Conservation (phyloP, 1,284 basidiomycete species). For the Porogramme epimiltina region DNA sequence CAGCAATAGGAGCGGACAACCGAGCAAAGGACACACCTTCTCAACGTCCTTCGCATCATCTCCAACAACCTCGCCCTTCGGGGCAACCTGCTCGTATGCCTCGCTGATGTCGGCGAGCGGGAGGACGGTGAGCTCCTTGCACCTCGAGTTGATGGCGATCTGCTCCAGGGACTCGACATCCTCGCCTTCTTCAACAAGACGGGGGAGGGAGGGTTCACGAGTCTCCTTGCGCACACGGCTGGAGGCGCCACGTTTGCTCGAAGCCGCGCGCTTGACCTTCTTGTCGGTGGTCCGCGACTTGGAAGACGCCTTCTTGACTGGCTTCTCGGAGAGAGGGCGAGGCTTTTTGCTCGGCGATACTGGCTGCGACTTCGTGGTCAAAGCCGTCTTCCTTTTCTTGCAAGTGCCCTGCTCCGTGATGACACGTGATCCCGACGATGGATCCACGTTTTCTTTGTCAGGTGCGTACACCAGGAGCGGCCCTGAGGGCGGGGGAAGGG, state of each 20-base stretch:
- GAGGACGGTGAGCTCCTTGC: conserved; percentile 64
- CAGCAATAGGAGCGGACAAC: background rate
- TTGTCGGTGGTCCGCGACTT: conserved; percentile 20
- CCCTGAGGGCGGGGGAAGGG: conserved; percentile 25
- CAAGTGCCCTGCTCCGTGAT: conserved; percentile 35
- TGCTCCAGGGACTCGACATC: conserved; percentile 24
- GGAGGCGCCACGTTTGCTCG: conserved; percentile 18
- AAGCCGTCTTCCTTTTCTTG: conserved; percentile 68
- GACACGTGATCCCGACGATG: conserved; percentile 64
- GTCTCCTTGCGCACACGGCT: conserved; percentile 14
- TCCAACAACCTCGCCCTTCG: conserved; percentile 11
- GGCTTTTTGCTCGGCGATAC: conserved; percentile 47
- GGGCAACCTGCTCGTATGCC: conserved; percentile 43
- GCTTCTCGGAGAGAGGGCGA: conserved; percentile 52
- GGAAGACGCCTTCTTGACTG: conserved; percentile 18
- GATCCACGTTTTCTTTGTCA: conserved; percentile 80
- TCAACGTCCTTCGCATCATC: background rate
- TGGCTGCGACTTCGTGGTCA: conserved; percentile 52
- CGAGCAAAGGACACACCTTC: conserved; percentile 7
- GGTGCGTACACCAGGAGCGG: conserved; percentile 38
- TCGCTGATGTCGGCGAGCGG: conserved; percentile 65
- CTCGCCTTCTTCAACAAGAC: conserved; percentile 45
- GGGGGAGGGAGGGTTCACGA: conserved; percentile 37
- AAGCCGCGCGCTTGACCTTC: conserved; percentile 20
- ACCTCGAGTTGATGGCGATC: conserved; percentile 50